A percentile compares a stretch with the other conserved stretches of the same genome.
These are phyloP conservation scores for Thalia dealbata DNA, from an alignment of 176 grass and related monocot species.

Conservation along the genomic window DNA sequence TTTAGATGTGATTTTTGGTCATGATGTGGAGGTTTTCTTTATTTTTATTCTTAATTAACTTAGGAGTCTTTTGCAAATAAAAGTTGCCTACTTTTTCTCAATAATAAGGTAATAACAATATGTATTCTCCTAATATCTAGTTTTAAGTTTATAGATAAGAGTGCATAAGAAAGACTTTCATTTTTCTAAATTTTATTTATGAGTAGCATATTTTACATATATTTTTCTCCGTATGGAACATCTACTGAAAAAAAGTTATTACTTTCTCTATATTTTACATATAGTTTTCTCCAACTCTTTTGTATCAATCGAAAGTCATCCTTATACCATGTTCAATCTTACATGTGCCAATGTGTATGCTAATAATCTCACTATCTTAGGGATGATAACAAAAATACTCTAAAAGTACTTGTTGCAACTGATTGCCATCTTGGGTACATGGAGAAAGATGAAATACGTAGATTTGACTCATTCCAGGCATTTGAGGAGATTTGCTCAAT, in stretches of 20 bases:
- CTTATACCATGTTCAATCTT: not conserved
- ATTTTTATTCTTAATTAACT: not conserved
- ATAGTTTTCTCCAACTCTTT: no score
- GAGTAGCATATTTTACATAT: no score
- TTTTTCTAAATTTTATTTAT: no score
- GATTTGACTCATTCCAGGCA: conserved; percentile 57
- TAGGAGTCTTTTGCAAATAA: not conserved
- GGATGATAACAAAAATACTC: conserved; percentile 26
- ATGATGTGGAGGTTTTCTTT: no score
- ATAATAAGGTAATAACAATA: no score
- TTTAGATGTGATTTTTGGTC: no score
- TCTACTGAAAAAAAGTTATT: no score
- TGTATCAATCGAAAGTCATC: not conserved
- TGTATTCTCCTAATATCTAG: no score
- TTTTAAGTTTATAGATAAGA: no score
- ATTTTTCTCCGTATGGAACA: no score
- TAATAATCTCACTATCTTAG: conserved; percentile 8
- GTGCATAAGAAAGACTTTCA: no score
- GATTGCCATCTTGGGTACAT: conserved; percentile 82
- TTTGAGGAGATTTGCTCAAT: conserved; percentile 83
- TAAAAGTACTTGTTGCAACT: conserved; percentile 49
- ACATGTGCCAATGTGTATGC: not conserved
- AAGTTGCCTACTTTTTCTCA: not conserved
- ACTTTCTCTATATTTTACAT: no score
- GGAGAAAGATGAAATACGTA: conserved; percentile 74